Percentiles rank a stretch among this genome's conserved stretches.
Conservation (phyloP, 139 green algal species). For the Yamagishiella unicocca region DNA sequence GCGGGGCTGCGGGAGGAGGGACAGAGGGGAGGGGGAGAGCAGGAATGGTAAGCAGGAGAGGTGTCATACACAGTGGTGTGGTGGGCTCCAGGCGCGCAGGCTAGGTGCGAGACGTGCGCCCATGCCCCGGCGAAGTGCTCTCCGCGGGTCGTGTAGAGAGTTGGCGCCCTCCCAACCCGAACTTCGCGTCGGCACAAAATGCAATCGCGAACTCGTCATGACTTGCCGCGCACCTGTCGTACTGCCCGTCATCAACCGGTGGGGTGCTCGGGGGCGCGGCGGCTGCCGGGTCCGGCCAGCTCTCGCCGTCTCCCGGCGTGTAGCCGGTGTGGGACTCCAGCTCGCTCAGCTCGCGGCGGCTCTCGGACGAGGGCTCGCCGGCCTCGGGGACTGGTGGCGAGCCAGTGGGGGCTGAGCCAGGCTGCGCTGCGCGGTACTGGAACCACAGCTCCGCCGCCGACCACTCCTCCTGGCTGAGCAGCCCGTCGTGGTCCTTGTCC, state of each 20-base stretch:
- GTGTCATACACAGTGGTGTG: background rate
- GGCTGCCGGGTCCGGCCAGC: slow-evolving; percentile 4
- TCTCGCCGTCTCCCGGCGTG: background rate
- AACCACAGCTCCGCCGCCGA: slow-evolving; percentile 65
- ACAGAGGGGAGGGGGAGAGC: background rate
- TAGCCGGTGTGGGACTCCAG: background rate
- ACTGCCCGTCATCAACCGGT: slow-evolving; percentile 22
- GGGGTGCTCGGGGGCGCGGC: background rate
- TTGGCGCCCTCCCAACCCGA: too few species aligned
- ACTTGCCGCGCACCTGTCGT: slow-evolving; percentile 28
- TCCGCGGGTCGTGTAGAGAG: too few species aligned
- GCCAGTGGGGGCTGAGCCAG: background rate
- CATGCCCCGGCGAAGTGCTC: too few species aligned
- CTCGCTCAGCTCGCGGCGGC: slow-evolving; percentile 7
- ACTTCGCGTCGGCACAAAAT: too few species aligned
- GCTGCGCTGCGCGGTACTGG: slow-evolving; percentile 55
- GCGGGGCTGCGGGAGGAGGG: slow-evolving; percentile 18
- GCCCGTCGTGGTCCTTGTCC: slow-evolving; percentile 61
- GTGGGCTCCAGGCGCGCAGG: too few species aligned
- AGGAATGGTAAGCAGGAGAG: too few species aligned
- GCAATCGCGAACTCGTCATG: background rate
- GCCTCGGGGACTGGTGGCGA: background rate
- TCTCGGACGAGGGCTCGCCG: background rate
- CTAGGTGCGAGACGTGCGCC: too few species aligned
- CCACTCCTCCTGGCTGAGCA: slow-evolving; percentile 64